Percentiles rank a stretch among this genome's conserved stretches.
phyloP scores from a whole-genome alignment of 805 yeast species.

The Cyberlindnera subsufficiens region DNA sequence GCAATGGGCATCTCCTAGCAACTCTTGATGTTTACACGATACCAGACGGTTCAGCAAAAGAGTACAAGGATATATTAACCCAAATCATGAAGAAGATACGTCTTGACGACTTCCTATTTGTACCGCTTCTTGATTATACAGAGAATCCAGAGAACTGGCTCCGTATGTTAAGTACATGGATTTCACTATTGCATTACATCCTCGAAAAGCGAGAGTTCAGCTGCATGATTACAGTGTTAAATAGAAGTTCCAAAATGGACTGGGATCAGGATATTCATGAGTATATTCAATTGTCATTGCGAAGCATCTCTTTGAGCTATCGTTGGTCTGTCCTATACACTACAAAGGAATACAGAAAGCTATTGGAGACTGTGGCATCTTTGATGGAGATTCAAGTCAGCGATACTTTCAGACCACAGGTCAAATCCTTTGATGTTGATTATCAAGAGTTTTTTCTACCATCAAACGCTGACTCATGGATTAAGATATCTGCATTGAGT shows the following conservation, averaged over 20 bases:
- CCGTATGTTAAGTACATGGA: background rate
- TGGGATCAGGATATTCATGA: constrained; percentile 21
- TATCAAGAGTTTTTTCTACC: constrained; percentile 34
- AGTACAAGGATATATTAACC: background rate
- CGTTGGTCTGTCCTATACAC: constrained; percentile 8
- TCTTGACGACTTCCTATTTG: constrained; percentile 6
- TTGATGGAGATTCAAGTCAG: constrained; percentile 3
- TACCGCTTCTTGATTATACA: constrained; percentile 15
- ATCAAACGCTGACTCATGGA: constrained; percentile 45
- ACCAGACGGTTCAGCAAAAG: background rate
- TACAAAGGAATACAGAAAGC: background rate
- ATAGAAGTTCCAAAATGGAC: constrained; percentile 4
- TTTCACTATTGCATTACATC: background rate
- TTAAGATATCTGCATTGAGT: constrained; percentile 37
- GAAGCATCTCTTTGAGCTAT: constrained; percentile 10
- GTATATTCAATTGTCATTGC: constrained; percentile 30
- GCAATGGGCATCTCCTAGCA: constrained; percentile 10
- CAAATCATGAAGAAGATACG: background rate
- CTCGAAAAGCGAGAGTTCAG: background rate
- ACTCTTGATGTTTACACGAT: constrained; percentile 16
- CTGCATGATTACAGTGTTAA: constrained; percentile 5
- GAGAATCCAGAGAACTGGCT: constrained; percentile 14
- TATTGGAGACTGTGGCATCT: constrained; percentile 6
- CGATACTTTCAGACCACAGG: background rate
- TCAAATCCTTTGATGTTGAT: constrained; percentile 4